Evolutionary conservation across 257 asterid genomes (phyloP), one percentile per base, ranked within the genome.

Genomic region (Solanum piurae): DNA sequence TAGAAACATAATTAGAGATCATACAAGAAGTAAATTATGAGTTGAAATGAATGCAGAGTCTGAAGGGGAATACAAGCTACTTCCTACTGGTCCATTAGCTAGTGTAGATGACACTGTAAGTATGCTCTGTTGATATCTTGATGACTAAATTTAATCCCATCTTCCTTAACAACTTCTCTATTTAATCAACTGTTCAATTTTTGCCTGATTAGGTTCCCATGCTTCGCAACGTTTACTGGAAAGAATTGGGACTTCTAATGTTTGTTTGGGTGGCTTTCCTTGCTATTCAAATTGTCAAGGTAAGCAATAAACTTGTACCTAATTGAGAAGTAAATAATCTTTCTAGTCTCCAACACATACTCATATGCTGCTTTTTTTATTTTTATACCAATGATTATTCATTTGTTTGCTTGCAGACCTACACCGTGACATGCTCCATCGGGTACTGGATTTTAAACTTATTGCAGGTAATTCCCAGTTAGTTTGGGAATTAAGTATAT

Each of bases 261-360:
- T 91, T 85, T 25, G 92, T 91, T 34, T 91, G 92, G 92, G 72
- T 91, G 16, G 90, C 90, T 46, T 91, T 91, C 88, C 90, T 91
- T 8, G 89, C 79, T 83, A 84, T 91, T 74, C 92, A 91, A 80
- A 40, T 91, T 38, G 31, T 91, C 3, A 91, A 91, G 92, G 92
- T 89, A 87, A 75, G 14, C 25, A 64, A 83, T 85, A 77, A 27
- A 12, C 72, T 12, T 42, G 83, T n/a, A 37, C 29, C 1, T 75
- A n/a, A 14, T n/a, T 12, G 13, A 77, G 13, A 44, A 79, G 60
- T 49, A 49, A 14, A 49, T 7, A 33, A 29, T 29, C 33, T 49
- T 10, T 82, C 31, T 10, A 31, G 62, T 16, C 68, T 80, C 85
- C 6, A 27, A 16, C 27, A 16, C 40, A 27, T 46, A 79, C 38